Evolutionary conservation across 371 early-diverging fungal species (phyloP).

Genomic region (Choanephora cucurbitarum): DNA sequence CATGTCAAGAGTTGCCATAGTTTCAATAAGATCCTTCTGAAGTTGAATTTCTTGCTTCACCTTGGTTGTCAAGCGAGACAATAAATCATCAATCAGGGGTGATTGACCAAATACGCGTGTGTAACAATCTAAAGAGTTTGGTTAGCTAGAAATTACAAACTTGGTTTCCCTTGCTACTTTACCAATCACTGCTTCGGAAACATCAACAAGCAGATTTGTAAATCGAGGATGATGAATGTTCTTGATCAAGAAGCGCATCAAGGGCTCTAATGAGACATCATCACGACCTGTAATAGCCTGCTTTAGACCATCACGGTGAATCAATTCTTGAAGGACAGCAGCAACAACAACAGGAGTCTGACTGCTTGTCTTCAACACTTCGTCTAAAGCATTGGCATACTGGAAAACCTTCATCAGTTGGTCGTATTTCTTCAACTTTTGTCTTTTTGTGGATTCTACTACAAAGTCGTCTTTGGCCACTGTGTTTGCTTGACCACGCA

Average conservation of each 20-base stretch:
- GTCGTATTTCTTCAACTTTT: conserved; percentile 78
- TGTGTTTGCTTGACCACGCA: conserved; percentile 57
- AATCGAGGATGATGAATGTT: conserved; percentile 80
- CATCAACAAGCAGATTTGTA: conserved; percentile 74
- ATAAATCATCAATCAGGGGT: conserved; percentile 69
- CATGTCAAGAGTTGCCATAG: conserved; percentile 85
- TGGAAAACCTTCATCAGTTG: conserved; percentile 78
- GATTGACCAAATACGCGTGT: conserved; percentile 77
- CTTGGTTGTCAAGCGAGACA: conserved; percentile 62
- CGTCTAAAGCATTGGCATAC: conserved; percentile 89
- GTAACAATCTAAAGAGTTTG: conserved; percentile 69
- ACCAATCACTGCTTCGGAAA: conserved; percentile 76
- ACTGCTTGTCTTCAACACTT: conserved; percentile 54
- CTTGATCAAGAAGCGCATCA: conserved; percentile 77
- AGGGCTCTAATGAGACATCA: conserved; percentile 80
- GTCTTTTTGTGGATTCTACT: conserved; percentile 65
- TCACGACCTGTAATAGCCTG: conserved; percentile 85
- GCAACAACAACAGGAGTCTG: conserved; percentile 59
- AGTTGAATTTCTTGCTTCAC: conserved; percentile 73
- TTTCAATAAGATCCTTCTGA: conserved; percentile 72
- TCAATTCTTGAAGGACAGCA: conserved; percentile 84
- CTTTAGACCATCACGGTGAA: conserved; percentile 81
- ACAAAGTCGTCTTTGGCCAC: conserved; percentile 66
- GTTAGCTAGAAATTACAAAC: neutral
- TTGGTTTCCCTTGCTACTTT: too few relatives aligned